phyloP scores from a whole-genome alignment of 768 basidiomycete genomes.

The Boletus vinaceobasis region DNA sequence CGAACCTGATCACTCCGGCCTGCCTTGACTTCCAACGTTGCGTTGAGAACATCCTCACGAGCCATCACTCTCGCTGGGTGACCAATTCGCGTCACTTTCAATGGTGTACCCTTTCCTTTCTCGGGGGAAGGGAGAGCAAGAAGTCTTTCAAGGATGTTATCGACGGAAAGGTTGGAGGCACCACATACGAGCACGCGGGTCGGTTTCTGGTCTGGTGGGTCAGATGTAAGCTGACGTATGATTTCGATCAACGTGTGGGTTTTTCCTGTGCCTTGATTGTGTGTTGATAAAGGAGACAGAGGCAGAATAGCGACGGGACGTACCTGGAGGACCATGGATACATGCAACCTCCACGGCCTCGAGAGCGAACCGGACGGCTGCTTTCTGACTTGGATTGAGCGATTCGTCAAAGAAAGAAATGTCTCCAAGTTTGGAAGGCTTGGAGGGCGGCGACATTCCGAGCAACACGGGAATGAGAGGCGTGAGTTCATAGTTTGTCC shows the following conservation, averaged over 20 bases:
- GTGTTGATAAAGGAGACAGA: background rate
- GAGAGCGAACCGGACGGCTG: constrained; percentile 81
- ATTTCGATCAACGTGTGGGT: constrained; percentile 94
- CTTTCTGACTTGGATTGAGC: constrained; percentile 81
- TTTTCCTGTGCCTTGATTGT: constrained; percentile 78
- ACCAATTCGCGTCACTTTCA: constrained; percentile 83
- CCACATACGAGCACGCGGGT: constrained; percentile 82
- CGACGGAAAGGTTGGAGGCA: constrained; percentile 91
- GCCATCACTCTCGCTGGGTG: constrained; percentile 93
- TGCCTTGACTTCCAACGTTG: constrained; percentile 72
- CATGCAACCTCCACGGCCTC: constrained; percentile 80
- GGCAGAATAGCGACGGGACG: background rate
- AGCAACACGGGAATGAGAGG: constrained; percentile 67
- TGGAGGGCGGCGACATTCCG: constrained; percentile 53
- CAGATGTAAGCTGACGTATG: constrained; percentile 73
- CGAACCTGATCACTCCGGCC: constrained; percentile 65
- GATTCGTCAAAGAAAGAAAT: constrained; percentile 69
- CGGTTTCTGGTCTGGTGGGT: constrained; percentile 41
- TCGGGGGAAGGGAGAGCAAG: constrained; percentile 53
- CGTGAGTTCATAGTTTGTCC: constrained; percentile 41
- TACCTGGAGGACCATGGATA: constrained; percentile 97
- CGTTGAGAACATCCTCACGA: constrained; percentile 58
- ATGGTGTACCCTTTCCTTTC: constrained; percentile 38
- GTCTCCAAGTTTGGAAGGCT: constrained; percentile 33
- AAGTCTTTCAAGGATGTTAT: constrained; percentile 90